Percentiles rank a stretch among this genome's conserved stretches.
Conservation (phyloP, 768 basidiomycete genomes). For the Boletus pseudo-olivaceus region DNA sequence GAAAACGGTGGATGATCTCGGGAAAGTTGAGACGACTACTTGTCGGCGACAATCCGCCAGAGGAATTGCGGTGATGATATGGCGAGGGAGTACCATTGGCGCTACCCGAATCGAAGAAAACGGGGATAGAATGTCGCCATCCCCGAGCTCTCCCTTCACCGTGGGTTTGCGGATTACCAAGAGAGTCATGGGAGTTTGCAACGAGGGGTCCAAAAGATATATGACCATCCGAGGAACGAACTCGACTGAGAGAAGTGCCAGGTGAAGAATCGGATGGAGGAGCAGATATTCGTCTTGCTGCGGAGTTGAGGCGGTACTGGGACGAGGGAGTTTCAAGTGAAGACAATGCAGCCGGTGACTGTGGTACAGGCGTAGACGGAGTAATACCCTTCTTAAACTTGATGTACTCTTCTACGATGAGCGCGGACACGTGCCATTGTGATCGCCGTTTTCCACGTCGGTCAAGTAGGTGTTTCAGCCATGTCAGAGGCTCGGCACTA, state of each 20-base stretch:
- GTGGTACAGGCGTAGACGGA: constrained; percentile 12
- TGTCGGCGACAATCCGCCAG: constrained; percentile 40
- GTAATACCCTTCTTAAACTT: constrained; percentile 36
- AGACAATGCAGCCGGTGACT: constrained; percentile 12
- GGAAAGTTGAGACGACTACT: constrained; percentile 42
- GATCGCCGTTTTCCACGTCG: constrained; percentile 42
- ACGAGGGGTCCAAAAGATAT: constrained; percentile 58
- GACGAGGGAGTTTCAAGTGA: constrained; percentile 13
- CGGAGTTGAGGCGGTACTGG: constrained; percentile 10
- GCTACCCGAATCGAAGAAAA: constrained; percentile 32
- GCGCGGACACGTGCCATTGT: constrained; percentile 64
- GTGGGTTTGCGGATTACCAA: constrained; percentile 45
- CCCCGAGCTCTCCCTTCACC: constrained; percentile 33
- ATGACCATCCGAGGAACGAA: constrained; percentile 43
- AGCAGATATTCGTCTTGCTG: constrained; percentile 22
- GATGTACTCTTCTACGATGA: constrained; percentile 65
- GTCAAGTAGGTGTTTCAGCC: constrained; percentile 65
- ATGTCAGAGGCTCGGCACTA: constrained; percentile 65
- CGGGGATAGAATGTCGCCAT: constrained; percentile 30
- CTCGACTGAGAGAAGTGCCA: constrained; percentile 37
- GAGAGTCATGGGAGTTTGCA: constrained; percentile 45
- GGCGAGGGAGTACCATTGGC: constrained; percentile 35
- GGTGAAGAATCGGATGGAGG: constrained; percentile 39
- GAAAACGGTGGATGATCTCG: constrained; percentile 35
- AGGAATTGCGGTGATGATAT: constrained; percentile 21